Evolutionary conservation across 768 basidiomycete genomes (phyloP).

Genomic region (Suillus subaureus): DNA sequence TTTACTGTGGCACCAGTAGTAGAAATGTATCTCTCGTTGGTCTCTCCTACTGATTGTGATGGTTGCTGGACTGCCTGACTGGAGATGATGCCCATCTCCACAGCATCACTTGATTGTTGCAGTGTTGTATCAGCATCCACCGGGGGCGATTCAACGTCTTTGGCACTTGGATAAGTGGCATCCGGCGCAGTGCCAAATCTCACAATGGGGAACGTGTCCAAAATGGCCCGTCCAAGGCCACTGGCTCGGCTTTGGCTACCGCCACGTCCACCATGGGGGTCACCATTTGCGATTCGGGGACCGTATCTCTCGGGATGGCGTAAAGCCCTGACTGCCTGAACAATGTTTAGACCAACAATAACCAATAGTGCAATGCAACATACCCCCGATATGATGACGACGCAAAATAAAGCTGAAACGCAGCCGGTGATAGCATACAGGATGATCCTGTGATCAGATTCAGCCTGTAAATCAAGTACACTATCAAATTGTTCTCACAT

Average conservation of each 20-base stretch:
- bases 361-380: conserved; percentile 25
- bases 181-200: conserved; percentile 61
- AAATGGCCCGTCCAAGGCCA: conserved; percentile 89
- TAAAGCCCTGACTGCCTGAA: conserved; percentile 75
- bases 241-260: conserved; percentile 67
- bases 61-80: not conserved
- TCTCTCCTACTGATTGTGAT: not conserved
- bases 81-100: conserved; percentile 3
- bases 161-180: conserved; percentile 19
- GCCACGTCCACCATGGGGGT: conserved; percentile 33
- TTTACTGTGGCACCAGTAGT: not conserved
- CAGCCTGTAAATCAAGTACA: conserved; percentile 8
- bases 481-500: conserved; percentile 54
- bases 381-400: conserved; percentile 86
- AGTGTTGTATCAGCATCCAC: conserved; percentile 8
- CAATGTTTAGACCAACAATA: conserved; percentile 11
- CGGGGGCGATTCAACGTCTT: conserved; percentile 36
- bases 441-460: conserved; percentile 56
- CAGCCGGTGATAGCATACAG: conserved; percentile 88
- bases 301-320: conserved; percentile 93
- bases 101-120: conserved; percentile 16
- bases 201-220: conserved; percentile 95
- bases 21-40: conserved; percentile 3
- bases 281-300: conserved; percentile 51
- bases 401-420: conserved; percentile 81